Conservation (phyloP, 257 asterid species). For the Solanum pennellii region DNA sequence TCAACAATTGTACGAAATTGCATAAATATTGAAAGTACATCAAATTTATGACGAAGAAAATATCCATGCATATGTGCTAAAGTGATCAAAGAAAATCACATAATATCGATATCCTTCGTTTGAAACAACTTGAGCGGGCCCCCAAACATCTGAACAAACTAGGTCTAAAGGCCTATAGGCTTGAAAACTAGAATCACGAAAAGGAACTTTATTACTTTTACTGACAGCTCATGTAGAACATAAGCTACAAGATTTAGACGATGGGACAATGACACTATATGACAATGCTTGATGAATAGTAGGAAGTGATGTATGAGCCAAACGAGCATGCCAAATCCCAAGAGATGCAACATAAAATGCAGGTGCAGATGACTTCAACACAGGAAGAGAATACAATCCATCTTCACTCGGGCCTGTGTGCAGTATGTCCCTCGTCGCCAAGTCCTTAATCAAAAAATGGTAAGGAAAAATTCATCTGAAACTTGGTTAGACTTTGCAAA, state of each 20-base stretch:
- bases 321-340: neutral
- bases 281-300: neutral
- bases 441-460: no score
- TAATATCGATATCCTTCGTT: neutral
- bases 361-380: neutral
- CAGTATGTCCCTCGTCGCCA: neutral
- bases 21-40: neutral
- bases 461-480: no score
- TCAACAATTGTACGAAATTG: neutral
- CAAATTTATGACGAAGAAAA: neutral
- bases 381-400: neutral
- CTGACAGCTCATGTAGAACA: neutral
- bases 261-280: no score
- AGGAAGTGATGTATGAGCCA: neutral
- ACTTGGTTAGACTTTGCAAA: no score
- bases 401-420: neutral
- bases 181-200: neutral
- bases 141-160: neutral
- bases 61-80: neutral
- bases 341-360: neutral
- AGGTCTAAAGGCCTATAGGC: neutral
- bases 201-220: neutral
- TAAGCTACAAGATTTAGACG: no score
- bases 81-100: neutral
- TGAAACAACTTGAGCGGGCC: neutral